Evolutionary conservation across 768 basidiomycete species (phyloP).

Genomic region (Nidularia pulvinata): DNA sequence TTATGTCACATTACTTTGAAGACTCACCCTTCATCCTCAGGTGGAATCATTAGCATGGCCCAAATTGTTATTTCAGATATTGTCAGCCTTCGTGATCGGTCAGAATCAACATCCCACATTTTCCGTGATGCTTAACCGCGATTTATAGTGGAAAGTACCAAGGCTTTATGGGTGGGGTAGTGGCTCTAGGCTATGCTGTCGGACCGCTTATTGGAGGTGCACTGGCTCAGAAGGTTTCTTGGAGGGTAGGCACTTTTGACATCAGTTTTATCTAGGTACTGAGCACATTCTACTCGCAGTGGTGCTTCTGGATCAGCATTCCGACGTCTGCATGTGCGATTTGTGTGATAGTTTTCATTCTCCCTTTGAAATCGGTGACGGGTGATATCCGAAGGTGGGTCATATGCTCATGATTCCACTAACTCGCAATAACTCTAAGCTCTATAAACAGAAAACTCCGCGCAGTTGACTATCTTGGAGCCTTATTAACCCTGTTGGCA

Average conservation of each 20-base stretch:
- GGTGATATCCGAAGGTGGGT: slow-evolving; percentile 61
- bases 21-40: slow-evolving; percentile 14
- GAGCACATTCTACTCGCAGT: slow-evolving; percentile 30
- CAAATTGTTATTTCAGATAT: slow-evolving; percentile 78
- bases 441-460: slow-evolving; percentile 69
- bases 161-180: slow-evolving; percentile 62
- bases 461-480: slow-evolving; percentile 65
- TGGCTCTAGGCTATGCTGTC: slow-evolving; percentile 60
- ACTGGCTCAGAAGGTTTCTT: slow-evolving; percentile 58
- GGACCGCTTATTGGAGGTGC: slow-evolving; percentile 73
- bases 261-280: too few relatives aligned
- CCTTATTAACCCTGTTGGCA: slow-evolving; percentile 54
- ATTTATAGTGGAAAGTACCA: slow-evolving; percentile 73
- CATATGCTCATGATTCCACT: too few relatives aligned
- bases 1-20: too few relatives aligned
- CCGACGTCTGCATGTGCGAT: slow-evolving; percentile 57
- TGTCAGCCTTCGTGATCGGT: slow-evolving; percentile 68
- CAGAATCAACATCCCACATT: slow-evolving; percentile 5
- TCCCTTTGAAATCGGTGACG: slow-evolving; percentile 69
- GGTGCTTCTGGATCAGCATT: slow-evolving; percentile 78
- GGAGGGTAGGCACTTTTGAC: slow-evolving; percentile 57
- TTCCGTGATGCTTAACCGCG: background rate
- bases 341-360: slow-evolving; percentile 54
- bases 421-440: too few relatives aligned
- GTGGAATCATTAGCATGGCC: slow-evolving; percentile 66